Base-by-base conservation (phyloP, 768 basidiomycete genomes). In the Suillus luteus region DNA sequence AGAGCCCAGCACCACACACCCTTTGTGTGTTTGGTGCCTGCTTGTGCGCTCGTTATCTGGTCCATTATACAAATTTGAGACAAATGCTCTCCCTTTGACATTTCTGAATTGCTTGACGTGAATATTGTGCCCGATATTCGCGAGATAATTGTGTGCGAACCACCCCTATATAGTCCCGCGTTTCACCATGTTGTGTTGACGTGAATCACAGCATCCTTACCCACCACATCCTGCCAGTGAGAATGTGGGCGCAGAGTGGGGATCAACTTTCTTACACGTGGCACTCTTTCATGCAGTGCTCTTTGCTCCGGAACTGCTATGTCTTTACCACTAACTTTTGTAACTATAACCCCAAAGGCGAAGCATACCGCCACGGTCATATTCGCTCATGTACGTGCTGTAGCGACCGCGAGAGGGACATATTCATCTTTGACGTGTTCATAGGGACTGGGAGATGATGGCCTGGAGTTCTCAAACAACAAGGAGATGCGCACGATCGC, bases 341-440 rank as follows among this genome's bases (percentile, higher is more conserved):
- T 87, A 64, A 79, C 79, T 33, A 77, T 89, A 38, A 78, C 85
- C 31, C 79, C 90, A 4, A 67, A 77, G 41, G 68, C 79, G 33
- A 86, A 83, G 67, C 93, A 95, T 74, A 87, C 89, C 7, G 90
- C 92, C 6, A 93, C 92, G 1, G 84, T 95, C 66, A 89, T 95
- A 70, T 92, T 95, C 75, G 77, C 92, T 40, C 93, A 95, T 81
- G 93, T 92, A 70, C 68, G 89, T 66, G 27, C 44, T 35, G 41
- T 35, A 38, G 12, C 9, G 22, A 19, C 33, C 48, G 35, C 12
- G 22, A 46, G 12, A 64, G 17, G 17, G 33, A 46, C 57, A 66
- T 11, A 62, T 62, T 49, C 14, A 64, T 24, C 24, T 52, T 24
- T 62, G n/a, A 61, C 37, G n/a, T 62, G 52, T 22, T 57, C 35